Conservation (phyloP, 345 rosid genomes). For the Eucalyptus curtisii region DNA sequence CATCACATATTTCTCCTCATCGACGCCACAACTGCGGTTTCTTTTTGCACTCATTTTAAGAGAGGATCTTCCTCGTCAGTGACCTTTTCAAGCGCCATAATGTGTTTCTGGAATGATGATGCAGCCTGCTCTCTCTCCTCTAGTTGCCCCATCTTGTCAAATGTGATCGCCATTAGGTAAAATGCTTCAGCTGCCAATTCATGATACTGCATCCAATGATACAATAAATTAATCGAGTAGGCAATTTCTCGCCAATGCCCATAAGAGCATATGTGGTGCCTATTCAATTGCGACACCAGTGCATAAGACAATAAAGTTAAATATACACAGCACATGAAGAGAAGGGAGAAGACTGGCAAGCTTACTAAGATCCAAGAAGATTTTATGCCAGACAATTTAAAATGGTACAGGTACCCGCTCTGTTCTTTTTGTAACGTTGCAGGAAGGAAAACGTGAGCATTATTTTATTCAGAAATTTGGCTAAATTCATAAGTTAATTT, state of each 20-base stretch:
- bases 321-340: not conserved
- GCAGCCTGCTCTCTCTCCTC: slow-evolving; percentile 84
- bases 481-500: not conserved
- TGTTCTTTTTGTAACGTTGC: not conserved
- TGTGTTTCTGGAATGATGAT: slow-evolving; percentile 65
- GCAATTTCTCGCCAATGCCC: not conserved
- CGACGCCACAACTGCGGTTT: not conserved
- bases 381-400: not conserved
- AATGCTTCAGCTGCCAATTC: slow-evolving; percentile 87
- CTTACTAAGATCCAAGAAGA: not conserved
- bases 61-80: slow-evolving; percentile 26
- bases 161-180: slow-evolving; percentile 65
- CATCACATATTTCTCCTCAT: not conserved
- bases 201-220: slow-evolving; percentile 53
- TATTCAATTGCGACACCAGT: not conserved
- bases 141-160: slow-evolving; percentile 43
- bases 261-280: not conserved
- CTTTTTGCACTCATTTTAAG: not conserved
- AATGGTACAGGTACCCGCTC: not conserved
- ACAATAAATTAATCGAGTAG: not conserved
- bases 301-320: not conserved
- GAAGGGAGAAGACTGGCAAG: not conserved
- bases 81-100: slow-evolving; percentile 62
- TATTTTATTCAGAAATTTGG: not conserved
- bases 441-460: not conserved